Base-by-base conservation (phyloP, 192 early-diverging fungal species). In the Coemansia sp. region DNA sequence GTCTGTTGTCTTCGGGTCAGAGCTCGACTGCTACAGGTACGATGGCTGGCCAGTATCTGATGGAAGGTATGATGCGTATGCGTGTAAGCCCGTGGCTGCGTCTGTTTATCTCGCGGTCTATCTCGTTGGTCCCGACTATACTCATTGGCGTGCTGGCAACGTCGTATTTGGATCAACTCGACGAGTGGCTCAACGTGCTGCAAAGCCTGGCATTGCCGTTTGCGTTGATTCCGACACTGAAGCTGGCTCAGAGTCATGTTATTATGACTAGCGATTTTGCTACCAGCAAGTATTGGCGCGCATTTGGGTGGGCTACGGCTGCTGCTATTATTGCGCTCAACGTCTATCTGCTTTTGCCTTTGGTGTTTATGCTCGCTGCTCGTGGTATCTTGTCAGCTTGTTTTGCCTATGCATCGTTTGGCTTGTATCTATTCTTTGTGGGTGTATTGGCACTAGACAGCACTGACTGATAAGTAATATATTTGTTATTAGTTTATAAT, bases 11-110 rank as follows among this genome's bases (percentile, higher is more conserved):
- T 0, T 90, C 93, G 2, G 95, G 95, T 0, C 93, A 96, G 79
- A 90, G 87, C 67, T 92, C 91, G 1, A 93, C 94, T 2, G 94
- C 95, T 63, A 95, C 95, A 9, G 94, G 94, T 5, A 97, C 95
- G 16, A 85, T 97, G 79, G 95, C 94, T 1, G 95, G 95, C 4
- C 94, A 95, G 82, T 93, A 93, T 70, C 88, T 94, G 40, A 93
- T 95, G 85, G 91, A 95, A 57, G 94, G 94, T 12, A 95, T 95
- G 78, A 88, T 95, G 73, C 63, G 65, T 11, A 80, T 89, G 46
- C 76, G 76, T 2, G 80, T 89, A 5, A 89, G 87, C 51, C 80
- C 86, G 46, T 89, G 89, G 88, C 86, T 89, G 60, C 86, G 90
- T 16, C 69, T 89, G 66, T 85, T 87, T 20, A 75, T 90, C 47